Base-by-base conservation (phyloP, 2,329 filamentous ascomycete species). In the Cladophialophora psammophila region DNA sequence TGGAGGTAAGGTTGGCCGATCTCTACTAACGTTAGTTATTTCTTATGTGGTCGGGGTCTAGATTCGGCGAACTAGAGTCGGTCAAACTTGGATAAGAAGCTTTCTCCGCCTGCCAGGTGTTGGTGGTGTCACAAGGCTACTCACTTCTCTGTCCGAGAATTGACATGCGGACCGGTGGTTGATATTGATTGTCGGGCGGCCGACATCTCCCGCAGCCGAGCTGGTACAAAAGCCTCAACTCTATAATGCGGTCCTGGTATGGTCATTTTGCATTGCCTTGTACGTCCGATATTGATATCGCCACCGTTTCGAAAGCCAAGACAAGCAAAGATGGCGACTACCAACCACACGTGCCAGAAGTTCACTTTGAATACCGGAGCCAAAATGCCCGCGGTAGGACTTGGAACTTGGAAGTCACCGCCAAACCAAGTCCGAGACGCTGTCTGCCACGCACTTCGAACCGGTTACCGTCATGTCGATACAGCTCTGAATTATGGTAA, bases 401-500 rank as follows among this genome's bases (percentile, higher is more conserved):
- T 76, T 40, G 74, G 74, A 20, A 76, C 74, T 20, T 75, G 74
- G 74, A 73, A 75, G 45, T 67, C 60, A 36, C 63, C 66, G 31
- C 72, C 65, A 54, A 56, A 62, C 42, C 60, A 68, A 67, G 69
- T 67, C 45, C 64, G 68, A 15, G 64, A 65, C 40, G 83, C 83
- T 35, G 82, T 84, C 67, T 77, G 76, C 9, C 82, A 83, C 75
- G 84, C 85, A 13, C 78, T 87, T 48, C 74, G 80, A 63, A 77
- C 75, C 57, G 84, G 85, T 48, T 86, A 86, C 76, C 78, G 84
- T 64, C 84, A 86, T 75, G 77, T 86, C 20, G 84, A 87, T 74
- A 85, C 83, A 71, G 85, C 85, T 54, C 85, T 83, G 80, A 83
- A 81, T 75, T 86, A 86, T 72, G 57, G 55, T 3, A 94, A 96